Conservation (phyloP, 495 filamentous ascomycete genomes). For the Aspergillus ellipticus region DNA sequence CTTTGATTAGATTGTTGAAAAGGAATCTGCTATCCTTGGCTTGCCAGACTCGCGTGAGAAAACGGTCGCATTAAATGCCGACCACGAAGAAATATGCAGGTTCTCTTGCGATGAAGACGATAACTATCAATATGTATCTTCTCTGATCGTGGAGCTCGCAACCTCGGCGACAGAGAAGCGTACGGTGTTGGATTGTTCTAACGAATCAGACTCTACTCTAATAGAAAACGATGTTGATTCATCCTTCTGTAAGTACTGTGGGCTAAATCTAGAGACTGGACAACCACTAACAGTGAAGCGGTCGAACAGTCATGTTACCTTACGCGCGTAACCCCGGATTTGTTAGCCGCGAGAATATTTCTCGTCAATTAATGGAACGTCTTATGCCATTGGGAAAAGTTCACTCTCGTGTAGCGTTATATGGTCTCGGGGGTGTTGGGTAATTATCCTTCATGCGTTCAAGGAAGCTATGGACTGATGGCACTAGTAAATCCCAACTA, state of each 20-base stretch:
- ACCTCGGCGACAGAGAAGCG: conserved; percentile 2
- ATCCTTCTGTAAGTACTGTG: conserved; percentile 3
- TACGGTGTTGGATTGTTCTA: background rate
- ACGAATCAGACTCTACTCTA: background rate
- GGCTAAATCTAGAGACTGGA: background rate
- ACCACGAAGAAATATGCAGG: conserved; percentile 28
- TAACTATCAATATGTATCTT: conserved; percentile 22
- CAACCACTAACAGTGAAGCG: background rate
- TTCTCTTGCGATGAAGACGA: conserved; percentile 19
- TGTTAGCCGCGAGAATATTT: conserved; percentile 6
- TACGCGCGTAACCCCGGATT: conserved; percentile 7
- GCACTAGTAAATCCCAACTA: conserved; percentile 30
- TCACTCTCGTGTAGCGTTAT: conserved; percentile 20
- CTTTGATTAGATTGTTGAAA: conserved; percentile 21
- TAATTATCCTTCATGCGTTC: conserved; percentile 3
- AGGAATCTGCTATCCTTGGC: conserved; percentile 22
- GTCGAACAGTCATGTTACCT: conserved; percentile 2
- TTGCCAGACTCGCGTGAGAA: conserved; percentile 23
- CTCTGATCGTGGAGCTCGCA: conserved; percentile 8
- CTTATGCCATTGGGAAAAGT: conserved; percentile 1
- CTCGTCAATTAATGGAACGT: conserved; percentile 1
- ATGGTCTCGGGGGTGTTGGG: conserved; percentile 30
- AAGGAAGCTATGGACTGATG: conserved; percentile 4
- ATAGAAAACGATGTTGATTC: background rate
- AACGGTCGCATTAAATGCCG: conserved; percentile 18